Conservation (phyloP, 2,329 filamentous ascomycete species). For the Calonectria hongkongensis region DNA sequence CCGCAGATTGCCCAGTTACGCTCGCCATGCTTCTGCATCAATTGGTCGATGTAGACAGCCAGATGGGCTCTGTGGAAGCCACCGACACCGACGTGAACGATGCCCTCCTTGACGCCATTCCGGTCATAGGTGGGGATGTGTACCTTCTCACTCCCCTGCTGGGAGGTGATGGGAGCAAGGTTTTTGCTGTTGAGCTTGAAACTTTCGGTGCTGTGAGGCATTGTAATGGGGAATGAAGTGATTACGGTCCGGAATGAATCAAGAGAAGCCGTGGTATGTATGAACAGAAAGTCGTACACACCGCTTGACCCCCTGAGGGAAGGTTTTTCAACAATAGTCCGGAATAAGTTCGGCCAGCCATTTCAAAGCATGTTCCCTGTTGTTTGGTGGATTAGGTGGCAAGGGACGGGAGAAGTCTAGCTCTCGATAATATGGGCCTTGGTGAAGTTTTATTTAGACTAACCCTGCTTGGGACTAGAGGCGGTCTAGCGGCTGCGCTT, state of each 20-base stretch:
- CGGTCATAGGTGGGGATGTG: constrained; percentile 66
- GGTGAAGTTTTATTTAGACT: constrained; percentile 31
- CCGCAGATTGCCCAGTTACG: constrained; percentile 71
- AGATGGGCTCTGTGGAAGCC: constrained; percentile 73
- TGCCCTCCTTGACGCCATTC: constrained; percentile 69
- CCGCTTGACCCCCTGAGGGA: constrained; percentile 47
- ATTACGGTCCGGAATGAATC: neutral
- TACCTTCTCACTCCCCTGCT: constrained; percentile 48
- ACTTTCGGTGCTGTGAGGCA: constrained; percentile 41
- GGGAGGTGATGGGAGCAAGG: constrained; percentile 48
- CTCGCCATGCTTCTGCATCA: constrained; percentile 67
- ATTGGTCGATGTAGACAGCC: constrained; percentile 70
- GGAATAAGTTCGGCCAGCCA: constrained; percentile 46
- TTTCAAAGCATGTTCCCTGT: constrained; percentile 42
- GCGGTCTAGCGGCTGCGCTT: constrained; percentile 5
- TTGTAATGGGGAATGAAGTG: constrained; percentile 30
- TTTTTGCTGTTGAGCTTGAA: constrained; percentile 56
- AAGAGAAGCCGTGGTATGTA: constrained; percentile 40
- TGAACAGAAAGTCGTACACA: constrained; percentile 39
- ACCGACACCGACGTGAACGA: constrained; percentile 73
- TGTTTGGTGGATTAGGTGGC: constrained; percentile 19
- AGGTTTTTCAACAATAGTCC: constrained; percentile 48
- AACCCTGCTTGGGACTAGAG: constrained; percentile 21
- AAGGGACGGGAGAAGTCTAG: constrained; percentile 21
- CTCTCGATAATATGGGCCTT: constrained; percentile 37